Base-by-base conservation (phyloP, 306 rosid genomes). In the Gleditsia sinensis region DNA sequence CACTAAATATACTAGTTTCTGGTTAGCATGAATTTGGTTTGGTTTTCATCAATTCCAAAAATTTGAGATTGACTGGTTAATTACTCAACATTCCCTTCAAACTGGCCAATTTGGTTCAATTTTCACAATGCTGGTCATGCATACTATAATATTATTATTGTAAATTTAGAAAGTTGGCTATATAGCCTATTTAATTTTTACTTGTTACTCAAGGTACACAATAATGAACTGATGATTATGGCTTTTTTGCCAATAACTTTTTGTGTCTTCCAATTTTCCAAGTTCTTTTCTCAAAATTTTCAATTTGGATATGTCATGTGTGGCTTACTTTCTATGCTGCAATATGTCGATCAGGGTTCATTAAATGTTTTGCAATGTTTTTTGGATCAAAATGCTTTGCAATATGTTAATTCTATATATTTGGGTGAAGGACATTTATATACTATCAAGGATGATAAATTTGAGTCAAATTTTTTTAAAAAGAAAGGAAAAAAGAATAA, bases 231-330 rank as follows among this genome's bases (percentile, higher is more conserved):
- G n/a, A n/a, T n/a, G n/a, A n/a, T n/a, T n/a, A n/a, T 66, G 98
- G 97, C 51, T 9, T 82, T 76, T 59, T 85, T 69, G 85, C 90
- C 50, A 74, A 70, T 71, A 88, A 75, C 59, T 94, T 94, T 82
- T 30, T 83, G 27, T 96, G 98, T 9, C 89, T 94, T 78, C 98
- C 97, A 39, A 91, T 91, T 80, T 94, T 91, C 83, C 96, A 94
- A 97, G 98, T 94, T 86, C 51, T 69, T 81, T 65, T 86, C 79
- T 77, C 66, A n/a, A 34, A 30, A 24, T 60, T 76, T 67, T 24
- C 21, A 34, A 30, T 76, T 50, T 84, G 13, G 57, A 33, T 25
- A 19, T 27, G 48, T 75, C 37, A 37, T 60, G 46, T 75, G 36
- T 54, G 43, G 55, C 45, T 30, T n/a, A n/a, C n/a, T n/a, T 76